These are phyloP conservation scores for Scedosporium aurantiacum DNA, from an alignment of 2,329 filamentous ascomycete genomes.

Conservation along the genomic window DNA sequence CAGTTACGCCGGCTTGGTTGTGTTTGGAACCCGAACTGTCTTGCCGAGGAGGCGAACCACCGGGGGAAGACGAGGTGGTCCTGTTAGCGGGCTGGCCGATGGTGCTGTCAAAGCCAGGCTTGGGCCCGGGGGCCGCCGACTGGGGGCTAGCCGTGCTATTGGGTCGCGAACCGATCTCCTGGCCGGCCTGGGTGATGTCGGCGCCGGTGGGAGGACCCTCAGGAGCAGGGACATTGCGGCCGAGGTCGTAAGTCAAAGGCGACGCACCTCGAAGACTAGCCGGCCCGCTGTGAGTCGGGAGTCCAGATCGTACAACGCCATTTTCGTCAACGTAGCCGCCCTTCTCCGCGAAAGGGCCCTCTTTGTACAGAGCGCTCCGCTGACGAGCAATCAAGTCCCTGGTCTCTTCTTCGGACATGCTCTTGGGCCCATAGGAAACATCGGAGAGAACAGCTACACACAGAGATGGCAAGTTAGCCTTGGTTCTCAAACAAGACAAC, in stretches of 20 bases:
- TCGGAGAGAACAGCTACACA: slow-evolving; percentile 40
- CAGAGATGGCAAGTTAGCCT: slow-evolving; percentile 3
- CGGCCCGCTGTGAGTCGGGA: slow-evolving; percentile 53
- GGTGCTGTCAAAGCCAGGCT: slow-evolving; percentile 48
- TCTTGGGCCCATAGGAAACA: slow-evolving; percentile 43
- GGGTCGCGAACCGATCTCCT: slow-evolving; percentile 34
- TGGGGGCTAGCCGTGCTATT: slow-evolving; percentile 82
- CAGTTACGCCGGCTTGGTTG: slow-evolving; percentile 47
- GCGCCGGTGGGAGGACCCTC: slow-evolving; percentile 31
- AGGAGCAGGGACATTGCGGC: slow-evolving; percentile 25
- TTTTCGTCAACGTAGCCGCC: slow-evolving; percentile 59
- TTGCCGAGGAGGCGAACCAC: slow-evolving; percentile 65
- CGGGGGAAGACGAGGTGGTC: slow-evolving; percentile 75
- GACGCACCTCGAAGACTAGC: slow-evolving; percentile 64
- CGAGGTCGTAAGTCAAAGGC: slow-evolving; percentile 58
- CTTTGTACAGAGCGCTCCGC: slow-evolving; percentile 86
- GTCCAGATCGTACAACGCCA: slow-evolving; percentile 49
- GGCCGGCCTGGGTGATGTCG: slow-evolving; percentile 34
- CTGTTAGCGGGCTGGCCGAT: slow-evolving; percentile 56
- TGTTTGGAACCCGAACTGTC: slow-evolving; percentile 45
- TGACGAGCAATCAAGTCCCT: slow-evolving; percentile 93
- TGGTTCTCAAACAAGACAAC: slow-evolving; percentile 6
- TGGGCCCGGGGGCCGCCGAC: slow-evolving; percentile 47
- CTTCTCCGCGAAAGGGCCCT: slow-evolving; percentile 56
- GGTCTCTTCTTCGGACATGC: slow-evolving; percentile 90